Percentiles rank a stretch among this genome's conserved stretches.
Conservation (phyloP, 768 basidiomycete species). For the Pulveroboletus sp. region DNA sequence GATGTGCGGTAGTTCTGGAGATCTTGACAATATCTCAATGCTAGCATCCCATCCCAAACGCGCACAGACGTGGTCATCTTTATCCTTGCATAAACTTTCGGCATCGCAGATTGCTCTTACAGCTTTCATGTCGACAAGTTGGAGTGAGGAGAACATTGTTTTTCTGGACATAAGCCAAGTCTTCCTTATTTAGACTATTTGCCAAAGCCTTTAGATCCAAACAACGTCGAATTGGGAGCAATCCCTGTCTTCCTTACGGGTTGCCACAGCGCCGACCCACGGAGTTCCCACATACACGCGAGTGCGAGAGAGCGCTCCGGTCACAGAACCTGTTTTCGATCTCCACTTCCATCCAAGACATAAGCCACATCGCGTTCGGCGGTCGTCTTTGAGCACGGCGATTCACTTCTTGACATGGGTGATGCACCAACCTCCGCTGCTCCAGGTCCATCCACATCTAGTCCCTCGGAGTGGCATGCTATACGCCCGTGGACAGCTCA, state of each 20-base stretch:
- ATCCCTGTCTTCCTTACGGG: not conserved
- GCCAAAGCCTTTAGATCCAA: slow-evolving; percentile 27
- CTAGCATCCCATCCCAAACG: no score
- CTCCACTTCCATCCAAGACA: not conserved
- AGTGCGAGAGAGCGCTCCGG: not conserved
- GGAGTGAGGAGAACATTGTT: no score
- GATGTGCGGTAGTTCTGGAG: no score
- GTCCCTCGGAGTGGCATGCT: slow-evolving; percentile 51
- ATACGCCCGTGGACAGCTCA: slow-evolving; percentile 75
- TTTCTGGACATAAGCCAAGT: not conserved
- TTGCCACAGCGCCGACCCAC: slow-evolving; percentile 1
- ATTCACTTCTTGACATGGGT: slow-evolving; percentile 12
- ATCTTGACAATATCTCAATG: no score
- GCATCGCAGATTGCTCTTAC: no score
- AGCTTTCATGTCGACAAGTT: no score
- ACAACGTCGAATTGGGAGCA: slow-evolving; percentile 12
- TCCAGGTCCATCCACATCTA: slow-evolving; percentile 17
- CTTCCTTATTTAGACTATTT: slow-evolving; percentile 16
- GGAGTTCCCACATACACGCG: not conserved
- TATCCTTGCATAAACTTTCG: no score
- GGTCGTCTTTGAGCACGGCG: not conserved
- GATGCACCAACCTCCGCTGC: slow-evolving; percentile 5
- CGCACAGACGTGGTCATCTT: no score
- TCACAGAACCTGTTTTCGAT: not conserved
- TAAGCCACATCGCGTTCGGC: not conserved